These are phyloP conservation scores for Besnoitia besnoiti DNA, from an alignment of 169 alveolate species.

Conservation along the genomic window DNA sequence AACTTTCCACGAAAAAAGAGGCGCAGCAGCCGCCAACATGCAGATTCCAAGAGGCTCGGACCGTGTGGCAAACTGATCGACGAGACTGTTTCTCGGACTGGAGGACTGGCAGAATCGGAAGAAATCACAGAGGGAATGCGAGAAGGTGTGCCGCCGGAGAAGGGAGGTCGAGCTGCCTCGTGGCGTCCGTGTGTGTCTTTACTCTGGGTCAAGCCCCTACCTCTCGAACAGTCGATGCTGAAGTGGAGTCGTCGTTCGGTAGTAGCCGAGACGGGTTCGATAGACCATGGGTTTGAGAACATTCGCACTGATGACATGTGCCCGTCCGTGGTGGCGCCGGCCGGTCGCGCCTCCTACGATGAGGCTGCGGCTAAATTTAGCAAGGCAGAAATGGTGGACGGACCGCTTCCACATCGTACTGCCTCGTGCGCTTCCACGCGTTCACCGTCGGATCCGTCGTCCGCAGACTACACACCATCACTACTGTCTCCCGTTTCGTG, in stretches of 20 bases:
- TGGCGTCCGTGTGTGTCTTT: slow-evolving; percentile 33
- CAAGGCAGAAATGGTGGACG: neutral
- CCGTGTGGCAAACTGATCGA: no score
- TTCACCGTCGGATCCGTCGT: neutral
- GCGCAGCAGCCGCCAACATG: no score
- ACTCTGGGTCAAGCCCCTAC: slow-evolving; percentile 29
- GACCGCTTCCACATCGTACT: neutral
- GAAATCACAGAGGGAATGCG: no score
- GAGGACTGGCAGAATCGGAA: no score
- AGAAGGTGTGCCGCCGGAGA: no score
- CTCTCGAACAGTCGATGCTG: slow-evolving; percentile 28
- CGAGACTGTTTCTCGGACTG: no score
- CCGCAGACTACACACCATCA: neutral
- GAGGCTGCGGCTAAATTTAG: neutral
- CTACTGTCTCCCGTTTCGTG: slow-evolving; percentile 21
- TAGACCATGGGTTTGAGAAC: neutral
- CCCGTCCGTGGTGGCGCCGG: neutral
- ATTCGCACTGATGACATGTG: neutral
- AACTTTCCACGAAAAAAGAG: no score
- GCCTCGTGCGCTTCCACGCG: slow-evolving; percentile 9
- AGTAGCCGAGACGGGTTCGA: neutral
- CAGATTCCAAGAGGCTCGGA: no score
- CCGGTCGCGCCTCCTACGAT: neutral
- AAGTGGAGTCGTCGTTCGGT: slow-evolving; percentile 5
- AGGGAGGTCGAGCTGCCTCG: neutral